Conservation (phyloP, 1,284 basidiomycete genomes). For the Ustilago curta region DNA sequence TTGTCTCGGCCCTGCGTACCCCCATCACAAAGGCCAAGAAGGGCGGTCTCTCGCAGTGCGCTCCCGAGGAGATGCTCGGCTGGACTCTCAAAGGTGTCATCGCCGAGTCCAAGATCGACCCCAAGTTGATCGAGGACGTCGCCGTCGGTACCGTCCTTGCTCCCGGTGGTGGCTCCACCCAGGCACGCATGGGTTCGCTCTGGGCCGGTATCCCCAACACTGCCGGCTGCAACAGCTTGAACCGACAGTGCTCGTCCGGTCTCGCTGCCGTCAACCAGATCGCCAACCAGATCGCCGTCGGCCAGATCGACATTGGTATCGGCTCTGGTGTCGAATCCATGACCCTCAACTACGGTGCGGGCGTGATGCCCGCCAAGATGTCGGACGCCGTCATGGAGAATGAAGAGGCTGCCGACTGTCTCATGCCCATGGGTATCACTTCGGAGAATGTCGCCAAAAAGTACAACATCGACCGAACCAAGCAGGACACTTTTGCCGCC, state of each 20-base stretch:
- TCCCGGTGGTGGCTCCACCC: constrained; percentile 86
- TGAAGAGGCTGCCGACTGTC: constrained; percentile 88
- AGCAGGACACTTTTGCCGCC: constrained; percentile 88
- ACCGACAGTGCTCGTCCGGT: constrained; percentile 89
- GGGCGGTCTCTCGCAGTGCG: constrained; percentile 85
- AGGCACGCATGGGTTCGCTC: constrained; percentile 93
- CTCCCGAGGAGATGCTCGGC: constrained; percentile 90
- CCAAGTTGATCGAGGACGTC: constrained; percentile 78
- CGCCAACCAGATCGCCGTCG: constrained; percentile 81
- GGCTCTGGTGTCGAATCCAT: constrained; percentile 94
- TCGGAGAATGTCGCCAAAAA: constrained; percentile 93
- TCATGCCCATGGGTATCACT: constrained; percentile 95
- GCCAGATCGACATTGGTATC: constrained; percentile 82
- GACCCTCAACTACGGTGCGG: constrained; percentile 77
- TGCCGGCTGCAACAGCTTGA: constrained; percentile 81
- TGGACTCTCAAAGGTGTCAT: constrained; percentile 72
- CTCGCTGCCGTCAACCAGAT: constrained; percentile 89
- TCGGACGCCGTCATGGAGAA: constrained; percentile 83
- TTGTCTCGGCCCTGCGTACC: constrained; percentile 86
- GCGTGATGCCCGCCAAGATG: constrained; percentile 78
- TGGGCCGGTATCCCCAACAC: constrained; percentile 85
- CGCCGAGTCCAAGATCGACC: constrained; percentile 76
- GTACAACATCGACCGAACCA: constrained; percentile 79
- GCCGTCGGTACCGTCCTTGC: constrained; percentile 94
- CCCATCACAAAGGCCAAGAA: constrained; percentile 91